These are phyloP conservation scores for Thyridium curvatum DNA, from an alignment of 2,329 filamentous ascomycete genomes.

Conservation along the genomic window DNA sequence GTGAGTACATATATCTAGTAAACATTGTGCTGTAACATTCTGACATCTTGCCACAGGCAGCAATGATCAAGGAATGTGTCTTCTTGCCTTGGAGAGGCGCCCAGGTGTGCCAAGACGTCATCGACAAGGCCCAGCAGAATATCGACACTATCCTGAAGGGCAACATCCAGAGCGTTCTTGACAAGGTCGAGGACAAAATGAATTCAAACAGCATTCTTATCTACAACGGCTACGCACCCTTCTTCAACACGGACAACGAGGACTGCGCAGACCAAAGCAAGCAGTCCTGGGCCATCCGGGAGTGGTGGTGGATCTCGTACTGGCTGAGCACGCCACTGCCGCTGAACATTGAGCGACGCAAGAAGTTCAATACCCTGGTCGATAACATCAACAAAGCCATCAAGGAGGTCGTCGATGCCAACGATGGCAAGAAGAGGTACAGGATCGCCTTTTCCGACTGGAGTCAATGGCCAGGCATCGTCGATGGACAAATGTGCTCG, in stretches of 20 bases:
- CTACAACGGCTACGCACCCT: conserved; percentile 20
- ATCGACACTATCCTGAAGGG: conserved; percentile 17
- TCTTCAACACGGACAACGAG: conserved; percentile 21
- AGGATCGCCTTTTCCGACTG: conserved; percentile 20
- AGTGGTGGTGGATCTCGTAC: background rate
- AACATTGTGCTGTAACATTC: background rate
- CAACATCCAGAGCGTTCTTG: conserved; percentile 19
- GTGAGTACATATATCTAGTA: no score
- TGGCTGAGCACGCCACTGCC: no score
- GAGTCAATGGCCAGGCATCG: conserved; percentile 18
- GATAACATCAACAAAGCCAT: conserved; percentile 18
- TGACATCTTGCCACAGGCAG: background rate
- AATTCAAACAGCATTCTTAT: conserved; percentile 20
- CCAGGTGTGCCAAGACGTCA: conserved; percentile 12
- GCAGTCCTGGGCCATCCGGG: conserved; percentile 1
- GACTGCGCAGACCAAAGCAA: conserved; percentile 14
- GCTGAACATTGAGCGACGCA: no score
- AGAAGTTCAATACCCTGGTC: conserved; percentile 20
- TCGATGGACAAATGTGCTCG: conserved; percentile 22
- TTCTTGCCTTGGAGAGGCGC: conserved; percentile 10
- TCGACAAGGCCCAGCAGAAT: conserved; percentile 17
- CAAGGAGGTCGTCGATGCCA: conserved; percentile 16
- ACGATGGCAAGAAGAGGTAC: conserved; percentile 7
- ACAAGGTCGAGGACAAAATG: conserved; percentile 20
- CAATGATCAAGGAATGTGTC: conserved; percentile 9